These are phyloP conservation scores for Calonectria hongkongensis DNA, from an alignment of 2,329 filamentous ascomycete species.

Conservation along the genomic window DNA sequence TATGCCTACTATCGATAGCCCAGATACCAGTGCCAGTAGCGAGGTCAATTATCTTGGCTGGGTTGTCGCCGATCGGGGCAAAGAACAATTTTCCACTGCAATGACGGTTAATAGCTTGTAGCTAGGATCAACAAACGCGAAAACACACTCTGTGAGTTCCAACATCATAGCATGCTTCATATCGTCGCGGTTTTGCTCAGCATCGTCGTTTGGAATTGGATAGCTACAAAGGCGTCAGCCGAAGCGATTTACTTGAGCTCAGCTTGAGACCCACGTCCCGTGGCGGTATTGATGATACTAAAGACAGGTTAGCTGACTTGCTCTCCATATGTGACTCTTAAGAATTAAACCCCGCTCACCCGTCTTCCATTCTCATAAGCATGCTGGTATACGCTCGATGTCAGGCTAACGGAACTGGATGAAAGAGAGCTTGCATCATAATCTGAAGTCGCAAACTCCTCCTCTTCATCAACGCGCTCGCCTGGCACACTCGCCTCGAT, in stretches of 20 bases:
- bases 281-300: constrained; percentile 53
- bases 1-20: constrained; percentile 46
- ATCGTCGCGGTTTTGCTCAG: constrained; percentile 53
- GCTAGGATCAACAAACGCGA: rapidly evolving
- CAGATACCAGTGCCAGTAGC: constrained; percentile 52
- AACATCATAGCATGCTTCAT: constrained; percentile 59
- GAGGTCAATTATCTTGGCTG: constrained; percentile 50
- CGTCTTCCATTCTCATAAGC: constrained; percentile 52
- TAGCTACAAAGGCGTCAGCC: constrained; percentile 50
- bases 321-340: too few relatives aligned
- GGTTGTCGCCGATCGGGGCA: constrained; percentile 40
- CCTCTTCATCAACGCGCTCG: constrained; percentile 42
- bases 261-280: constrained; percentile 41
- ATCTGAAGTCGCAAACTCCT: constrained; percentile 49
- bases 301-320: rapidly evolving
- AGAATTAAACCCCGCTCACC: constrained; percentile 18
- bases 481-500: constrained; percentile 39
- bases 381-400: constrained; percentile 50
- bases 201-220: constrained; percentile 54
- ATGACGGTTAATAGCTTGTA: background rate
- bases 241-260: rapidly evolving
- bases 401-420: constrained; percentile 48
- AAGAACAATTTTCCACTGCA: constrained; percentile 50
- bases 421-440: constrained; percentile 43
- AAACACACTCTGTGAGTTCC: constrained; percentile 50